These are phyloP conservation scores for Fusarium abutilonis DNA, from an alignment of 2,329 filamentous ascomycete genomes.

Conservation along the genomic window DNA sequence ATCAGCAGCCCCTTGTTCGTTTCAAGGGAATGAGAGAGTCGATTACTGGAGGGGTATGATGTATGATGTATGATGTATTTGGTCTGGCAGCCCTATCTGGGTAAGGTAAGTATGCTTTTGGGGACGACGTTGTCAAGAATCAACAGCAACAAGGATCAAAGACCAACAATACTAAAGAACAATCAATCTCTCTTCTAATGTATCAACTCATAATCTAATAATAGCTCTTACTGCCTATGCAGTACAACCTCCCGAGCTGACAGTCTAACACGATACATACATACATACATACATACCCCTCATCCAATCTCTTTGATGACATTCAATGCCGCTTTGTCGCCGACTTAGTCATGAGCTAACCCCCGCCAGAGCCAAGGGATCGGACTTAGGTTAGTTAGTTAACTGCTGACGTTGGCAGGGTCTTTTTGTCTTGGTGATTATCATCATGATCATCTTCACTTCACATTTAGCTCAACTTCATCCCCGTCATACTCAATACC, in stretches of 20 bases:
- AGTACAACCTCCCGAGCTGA: slow-evolving; percentile 3
- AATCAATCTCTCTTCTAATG: no score
- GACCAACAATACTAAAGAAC: no score
- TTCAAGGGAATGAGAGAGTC: not conserved
- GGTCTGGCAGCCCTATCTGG: no score
- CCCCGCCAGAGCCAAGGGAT: not conserved
- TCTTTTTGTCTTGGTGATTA: no score
- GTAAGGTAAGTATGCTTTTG: no score
- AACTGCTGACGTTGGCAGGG: no score
- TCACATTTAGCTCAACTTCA: no score
- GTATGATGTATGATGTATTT: not conserved
- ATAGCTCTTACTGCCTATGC: not conserved
- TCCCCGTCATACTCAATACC: not conserved
- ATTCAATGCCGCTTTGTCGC: slow-evolving; percentile 1
- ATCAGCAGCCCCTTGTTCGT: slow-evolving; percentile 21
- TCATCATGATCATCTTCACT: no score
- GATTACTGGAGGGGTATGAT: not conserved
- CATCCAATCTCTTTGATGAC: slow-evolving; percentile 1
- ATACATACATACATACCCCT: no score
- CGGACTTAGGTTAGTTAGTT: no score
- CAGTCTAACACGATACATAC: no score
- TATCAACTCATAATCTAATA: no score
- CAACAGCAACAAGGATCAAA: not conserved
- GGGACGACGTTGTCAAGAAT: not conserved
- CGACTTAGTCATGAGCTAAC: not conserved